Percentiles rank a stretch among this genome's conserved stretches.
Evolutionary conservation across 2,329 filamentous ascomycete species (phyloP).

Genomic region (Metarhizium anisopliae): DNA sequence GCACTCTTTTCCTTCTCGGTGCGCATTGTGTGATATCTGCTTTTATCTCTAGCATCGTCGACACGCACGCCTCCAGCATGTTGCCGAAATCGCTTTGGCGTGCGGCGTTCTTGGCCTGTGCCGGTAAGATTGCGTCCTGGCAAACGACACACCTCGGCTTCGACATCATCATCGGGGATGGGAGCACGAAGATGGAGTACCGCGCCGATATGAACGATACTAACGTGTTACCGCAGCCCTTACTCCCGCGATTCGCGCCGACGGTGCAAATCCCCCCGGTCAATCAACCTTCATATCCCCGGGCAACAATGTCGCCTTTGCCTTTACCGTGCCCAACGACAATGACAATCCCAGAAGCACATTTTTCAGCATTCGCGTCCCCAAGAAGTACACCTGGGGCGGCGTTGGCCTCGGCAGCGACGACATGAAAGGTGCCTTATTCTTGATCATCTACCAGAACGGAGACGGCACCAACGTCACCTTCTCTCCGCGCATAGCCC

Average conservation of each 20-base stretch:
- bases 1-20: not conserved
- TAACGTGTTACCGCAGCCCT: slow-evolving; percentile 11
- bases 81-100: slow-evolving; percentile 20
- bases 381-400: slow-evolving; percentile 38
- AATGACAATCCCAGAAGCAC: slow-evolving; percentile 27
- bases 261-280: slow-evolving; percentile 18
- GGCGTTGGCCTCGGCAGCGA: slow-evolving; percentile 45
- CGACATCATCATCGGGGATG: not conserved
- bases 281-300: slow-evolving; percentile 36
- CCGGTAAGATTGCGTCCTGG: slow-evolving; percentile 14
- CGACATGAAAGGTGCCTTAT: slow-evolving; percentile 42
- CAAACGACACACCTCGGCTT: not conserved
- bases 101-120: slow-evolving; percentile 14
- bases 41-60: not conserved
- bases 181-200: not conserved
- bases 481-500: slow-evolving; percentile 43
- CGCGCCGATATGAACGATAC: not conserved
- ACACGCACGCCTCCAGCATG: slow-evolving; percentile 11
- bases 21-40: not conserved
- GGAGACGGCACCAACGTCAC: slow-evolving; percentile 39
- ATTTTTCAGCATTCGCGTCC: slow-evolving; percentile 45
- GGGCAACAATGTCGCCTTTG: slow-evolving; percentile 36
- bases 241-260: slow-evolving; percentile 16
- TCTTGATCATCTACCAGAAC: slow-evolving; percentile 46
- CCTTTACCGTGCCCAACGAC: slow-evolving; percentile 36